Evolutionary conservation across 257 asterid genomes (phyloP).

Genomic region (Agastache rugosa): DNA sequence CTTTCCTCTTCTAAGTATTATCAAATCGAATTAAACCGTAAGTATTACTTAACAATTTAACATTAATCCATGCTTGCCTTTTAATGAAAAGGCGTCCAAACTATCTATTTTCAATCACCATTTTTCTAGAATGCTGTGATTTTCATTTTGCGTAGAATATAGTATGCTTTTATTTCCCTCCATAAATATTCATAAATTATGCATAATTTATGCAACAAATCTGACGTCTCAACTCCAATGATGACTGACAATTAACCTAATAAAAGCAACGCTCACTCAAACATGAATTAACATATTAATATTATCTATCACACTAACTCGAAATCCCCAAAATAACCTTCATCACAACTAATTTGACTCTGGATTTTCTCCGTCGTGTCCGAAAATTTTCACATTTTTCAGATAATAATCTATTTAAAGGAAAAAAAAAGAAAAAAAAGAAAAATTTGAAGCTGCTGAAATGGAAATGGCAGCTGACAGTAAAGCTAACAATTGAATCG

Average conservation of each 20-base stretch:
- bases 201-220: slow-evolving; percentile 16
- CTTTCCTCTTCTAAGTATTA: not conserved
- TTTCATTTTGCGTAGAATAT: slow-evolving; percentile 11
- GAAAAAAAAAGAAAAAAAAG: too few relatives aligned
- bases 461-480: slow-evolving; percentile 47
- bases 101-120: not conserved
- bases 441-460: slow-evolving; percentile 31
- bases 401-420: slow-evolving; percentile 2
- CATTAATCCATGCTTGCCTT: not conserved
- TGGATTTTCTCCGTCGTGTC: slow-evolving; percentile 44
- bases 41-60: too few relatives aligned
- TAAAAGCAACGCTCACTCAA: slow-evolving; percentile 17
- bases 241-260: slow-evolving; percentile 43
- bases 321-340: slow-evolving; percentile 38
- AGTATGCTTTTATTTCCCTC: not conserved
- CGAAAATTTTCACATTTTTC: slow-evolving; percentile 22
- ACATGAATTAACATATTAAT: not conserved
- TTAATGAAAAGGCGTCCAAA: not conserved
- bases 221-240: slow-evolving; percentile 39
- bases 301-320: not conserved
- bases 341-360: slow-evolving; percentile 32
- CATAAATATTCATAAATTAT: not conserved
- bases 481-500: slow-evolving; percentile 56
- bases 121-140: not conserved
- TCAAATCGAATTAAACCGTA: not conserved